Conservation (phyloP, 2,329 filamentous ascomycete genomes). For the Ceratocystis diversiconidia region DNA sequence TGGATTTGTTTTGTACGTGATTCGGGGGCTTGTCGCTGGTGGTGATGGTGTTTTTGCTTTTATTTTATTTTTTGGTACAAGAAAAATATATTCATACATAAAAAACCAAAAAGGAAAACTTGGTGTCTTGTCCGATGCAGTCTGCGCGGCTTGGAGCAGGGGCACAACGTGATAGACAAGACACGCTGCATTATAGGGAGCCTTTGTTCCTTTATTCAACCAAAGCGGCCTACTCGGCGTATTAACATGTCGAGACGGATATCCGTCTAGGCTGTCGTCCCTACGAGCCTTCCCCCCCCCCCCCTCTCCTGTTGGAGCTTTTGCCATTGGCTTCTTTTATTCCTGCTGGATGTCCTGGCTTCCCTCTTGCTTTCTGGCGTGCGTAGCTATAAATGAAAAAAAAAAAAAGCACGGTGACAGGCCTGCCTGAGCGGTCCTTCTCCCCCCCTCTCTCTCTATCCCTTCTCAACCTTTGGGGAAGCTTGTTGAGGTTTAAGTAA, state of each 20-base stretch:
- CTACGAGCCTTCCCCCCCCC: too few relatives aligned
- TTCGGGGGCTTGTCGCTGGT: not conserved
- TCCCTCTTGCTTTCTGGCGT: not conserved
- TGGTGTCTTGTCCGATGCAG: not conserved
- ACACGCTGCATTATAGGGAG: not conserved
- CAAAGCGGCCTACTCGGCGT: not conserved
- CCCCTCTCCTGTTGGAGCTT: too few relatives aligned
- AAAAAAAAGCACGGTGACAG: not conserved
- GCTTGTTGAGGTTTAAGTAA: not conserved
- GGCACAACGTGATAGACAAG: not conserved
- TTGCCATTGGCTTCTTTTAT: too few relatives aligned
- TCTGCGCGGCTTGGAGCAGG: not conserved
- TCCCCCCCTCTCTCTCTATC: not conserved
- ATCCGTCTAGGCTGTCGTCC: not conserved
- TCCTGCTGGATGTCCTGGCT: not conserved
- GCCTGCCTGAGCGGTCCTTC: not conserved
- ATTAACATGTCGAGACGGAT: not conserved
- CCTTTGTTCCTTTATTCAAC: not conserved
- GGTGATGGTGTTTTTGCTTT: constrained; percentile 3
- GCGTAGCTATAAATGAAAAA: too few relatives aligned
- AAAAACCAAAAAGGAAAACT: not conserved
- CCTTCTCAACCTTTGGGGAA: not conserved
- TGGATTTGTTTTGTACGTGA: not conserved
- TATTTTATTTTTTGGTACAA: constrained; percentile 3
- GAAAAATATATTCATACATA: constrained; percentile 5